Percentiles rank a stretch among this genome's conserved stretches.
Evolutionary conservation across 1,139 yeast genomes (phyloP).

Genomic region (Saccharomyces pastorianus): DNA sequence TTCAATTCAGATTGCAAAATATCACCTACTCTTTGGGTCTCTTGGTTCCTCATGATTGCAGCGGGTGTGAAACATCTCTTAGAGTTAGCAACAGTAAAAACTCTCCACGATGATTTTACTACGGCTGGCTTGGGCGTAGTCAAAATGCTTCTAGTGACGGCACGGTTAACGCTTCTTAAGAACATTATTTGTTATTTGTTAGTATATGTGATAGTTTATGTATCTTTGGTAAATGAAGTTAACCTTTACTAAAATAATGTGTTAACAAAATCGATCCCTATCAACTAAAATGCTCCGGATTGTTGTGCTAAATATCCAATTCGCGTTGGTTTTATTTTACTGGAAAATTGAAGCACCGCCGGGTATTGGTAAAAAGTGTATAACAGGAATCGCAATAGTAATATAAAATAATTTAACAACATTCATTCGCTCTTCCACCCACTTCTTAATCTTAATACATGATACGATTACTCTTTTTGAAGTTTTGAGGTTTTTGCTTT

Average conservation of each 20-base stretch:
- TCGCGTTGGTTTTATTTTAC: neutral
- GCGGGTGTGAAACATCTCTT: slow-evolving; percentile 14
- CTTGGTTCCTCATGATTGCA: slow-evolving; percentile 8
- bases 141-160: neutral
- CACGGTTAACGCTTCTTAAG: neutral
- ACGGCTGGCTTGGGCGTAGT: neutral
- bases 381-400: neutral
- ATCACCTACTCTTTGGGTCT: slow-evolving; percentile 14
- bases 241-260: neutral
- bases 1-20: slow-evolving; percentile 26
- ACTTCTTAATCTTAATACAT: neutral
- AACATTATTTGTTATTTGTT: neutral
- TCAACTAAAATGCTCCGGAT: neutral
- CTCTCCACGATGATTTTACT: neutral
- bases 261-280: neutral
- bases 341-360: neutral
- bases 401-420: neutral
- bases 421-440: neutral
- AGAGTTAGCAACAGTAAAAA: slow-evolving; percentile 2
- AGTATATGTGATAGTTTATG: neutral
- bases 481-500: neutral
- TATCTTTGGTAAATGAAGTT: neutral
- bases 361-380: neutral
- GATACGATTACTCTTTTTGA: neutral
- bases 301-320: neutral